phyloP scores from a whole-genome alignment of 83 land plant species.

The Larix sibirica region DNA sequence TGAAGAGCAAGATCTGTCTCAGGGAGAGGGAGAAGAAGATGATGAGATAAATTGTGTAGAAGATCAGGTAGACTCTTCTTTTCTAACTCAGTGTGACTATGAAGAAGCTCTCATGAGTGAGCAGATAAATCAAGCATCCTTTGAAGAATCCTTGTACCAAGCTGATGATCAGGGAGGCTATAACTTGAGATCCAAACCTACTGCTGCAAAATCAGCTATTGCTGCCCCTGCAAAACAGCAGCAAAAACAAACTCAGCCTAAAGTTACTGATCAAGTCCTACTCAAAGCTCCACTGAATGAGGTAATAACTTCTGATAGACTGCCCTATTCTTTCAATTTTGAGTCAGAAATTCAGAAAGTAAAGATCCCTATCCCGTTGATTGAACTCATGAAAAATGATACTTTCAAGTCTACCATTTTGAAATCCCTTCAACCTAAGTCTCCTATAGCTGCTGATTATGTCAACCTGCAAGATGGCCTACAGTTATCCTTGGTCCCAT shows the following conservation, averaged over 20 bases:
- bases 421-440: no score
- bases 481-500: no score
- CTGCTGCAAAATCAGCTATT: not conserved
- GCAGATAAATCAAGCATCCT: not conserved
- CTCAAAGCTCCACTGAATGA: not conserved
- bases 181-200: not conserved
- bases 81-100: not conserved
- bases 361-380: not conserved
- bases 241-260: not conserved
- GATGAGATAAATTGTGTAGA: not conserved
- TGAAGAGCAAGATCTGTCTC: not conserved
- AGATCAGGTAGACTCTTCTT: not conserved
- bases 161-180: no score
- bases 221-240: not conserved
- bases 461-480: no score
- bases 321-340: not conserved
- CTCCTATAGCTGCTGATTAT: no score
- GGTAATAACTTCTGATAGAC: not conserved
- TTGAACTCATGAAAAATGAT: not conserved
- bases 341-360: not conserved
- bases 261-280: no score
- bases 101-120: not conserved
- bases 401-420: no score
- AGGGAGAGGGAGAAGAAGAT: not conserved
- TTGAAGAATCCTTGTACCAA: no score